These are phyloP conservation scores for Pythium pectinolyticum DNA, from an alignment of 352 stramenopile species.

Conservation along the genomic window DNA sequence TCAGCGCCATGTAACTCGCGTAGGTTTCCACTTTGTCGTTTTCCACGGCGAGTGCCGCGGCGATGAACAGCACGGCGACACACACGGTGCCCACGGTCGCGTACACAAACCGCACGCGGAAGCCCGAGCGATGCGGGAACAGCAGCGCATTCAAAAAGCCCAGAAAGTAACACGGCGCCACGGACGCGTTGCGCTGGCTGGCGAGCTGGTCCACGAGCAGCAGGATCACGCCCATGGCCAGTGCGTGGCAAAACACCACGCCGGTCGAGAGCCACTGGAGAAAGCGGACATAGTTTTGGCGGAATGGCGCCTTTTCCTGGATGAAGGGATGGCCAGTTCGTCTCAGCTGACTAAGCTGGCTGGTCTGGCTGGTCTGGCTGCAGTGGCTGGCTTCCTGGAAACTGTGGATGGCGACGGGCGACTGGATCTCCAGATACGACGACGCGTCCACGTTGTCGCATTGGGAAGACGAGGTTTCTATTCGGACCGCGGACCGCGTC, in stretches of 20 bases:
- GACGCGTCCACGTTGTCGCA: not conserved
- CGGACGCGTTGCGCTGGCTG: conserved; percentile 27
- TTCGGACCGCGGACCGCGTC: conserved; percentile 1
- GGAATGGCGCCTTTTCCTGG: conserved; percentile 1
- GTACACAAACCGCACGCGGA: conserved; percentile 45
- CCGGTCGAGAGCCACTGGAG: conserved; percentile 32
- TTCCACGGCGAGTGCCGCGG: conserved; percentile 7
- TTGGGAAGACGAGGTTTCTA: not conserved
- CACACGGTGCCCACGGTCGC: conserved; percentile 27
- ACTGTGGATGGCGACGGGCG: too few relatives aligned
- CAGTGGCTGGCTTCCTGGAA: too few relatives aligned
- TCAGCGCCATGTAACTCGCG: conserved; percentile 31
- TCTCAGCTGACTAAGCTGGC: not conserved
- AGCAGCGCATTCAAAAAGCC: conserved; percentile 47
- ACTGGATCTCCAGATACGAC: conserved; percentile 10
- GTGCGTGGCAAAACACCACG: conserved; percentile 37
- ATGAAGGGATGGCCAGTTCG: not conserved
- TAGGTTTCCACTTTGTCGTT: conserved; percentile 30
- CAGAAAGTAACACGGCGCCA: conserved; percentile 43
- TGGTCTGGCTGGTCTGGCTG: too few relatives aligned
- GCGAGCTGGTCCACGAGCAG: conserved; percentile 33
- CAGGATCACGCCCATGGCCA: conserved; percentile 40
- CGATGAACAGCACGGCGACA: conserved; percentile 20
- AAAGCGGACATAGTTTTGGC: conserved; percentile 35
- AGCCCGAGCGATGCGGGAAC: conserved; percentile 43